A percentile compares a stretch with the other conserved stretches of the same genome.
Conservation (phyloP, 148 eudicot genomes). For the Persicaria tinctoria region DNA sequence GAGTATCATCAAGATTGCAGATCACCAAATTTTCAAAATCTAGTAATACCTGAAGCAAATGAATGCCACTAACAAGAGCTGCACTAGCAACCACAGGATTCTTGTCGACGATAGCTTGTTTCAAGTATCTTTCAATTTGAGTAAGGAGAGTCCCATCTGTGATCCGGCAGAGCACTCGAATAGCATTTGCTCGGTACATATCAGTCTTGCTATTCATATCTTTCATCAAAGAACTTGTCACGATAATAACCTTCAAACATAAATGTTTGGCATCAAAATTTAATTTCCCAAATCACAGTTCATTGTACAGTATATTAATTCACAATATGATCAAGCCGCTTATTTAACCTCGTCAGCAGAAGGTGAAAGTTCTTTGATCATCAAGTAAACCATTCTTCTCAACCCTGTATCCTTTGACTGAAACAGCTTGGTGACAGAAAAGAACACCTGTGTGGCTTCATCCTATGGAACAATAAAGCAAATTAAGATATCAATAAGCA, state of each 20-base stretch:
- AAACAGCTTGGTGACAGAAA: constrained; percentile 80
- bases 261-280: constrained; percentile 17
- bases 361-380: constrained; percentile 92
- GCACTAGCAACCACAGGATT: constrained; percentile 99
- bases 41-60: constrained; percentile 75
- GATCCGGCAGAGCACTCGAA: constrained; percentile 88
- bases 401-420: constrained; percentile 75
- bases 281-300: constrained; percentile 7
- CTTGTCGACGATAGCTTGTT: constrained; percentile 95
- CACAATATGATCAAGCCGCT: neutral
- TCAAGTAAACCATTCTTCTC: constrained; percentile 92
- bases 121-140: constrained; percentile 96
- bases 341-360: constrained; percentile 77
- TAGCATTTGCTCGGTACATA: constrained; percentile 95
- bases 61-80: constrained; percentile 91
- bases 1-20: constrained; percentile 5
- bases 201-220: constrained; percentile 99
- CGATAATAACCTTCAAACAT: constrained; percentile 68
- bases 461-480: constrained; percentile 27
- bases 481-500: neutral
- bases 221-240: constrained; percentile 93
- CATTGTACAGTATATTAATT: neutral
- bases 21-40: neutral
- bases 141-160: constrained; percentile 87
- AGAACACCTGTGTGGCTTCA: constrained; percentile 94